A percentile compares a stretch with the other conserved stretches of the same genome.
phyloP scores from a whole-genome alignment of 345 rosid genomes.

The Salix dunnii region DNA sequence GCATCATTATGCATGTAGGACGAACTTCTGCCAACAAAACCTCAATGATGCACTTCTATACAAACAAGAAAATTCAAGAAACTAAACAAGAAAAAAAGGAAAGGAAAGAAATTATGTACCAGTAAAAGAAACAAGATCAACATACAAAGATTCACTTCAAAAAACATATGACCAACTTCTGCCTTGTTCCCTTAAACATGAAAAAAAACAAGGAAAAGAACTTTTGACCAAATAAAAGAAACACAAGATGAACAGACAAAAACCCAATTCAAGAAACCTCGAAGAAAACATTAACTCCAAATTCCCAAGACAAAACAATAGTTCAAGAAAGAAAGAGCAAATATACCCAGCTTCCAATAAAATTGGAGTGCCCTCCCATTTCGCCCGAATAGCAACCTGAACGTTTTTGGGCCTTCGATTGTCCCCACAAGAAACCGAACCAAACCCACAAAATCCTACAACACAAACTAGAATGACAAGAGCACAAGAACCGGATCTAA shows the following conservation, averaged over 20 bases:
- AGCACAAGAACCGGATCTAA: constrained; percentile 53
- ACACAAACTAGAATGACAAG: constrained; percentile 36
- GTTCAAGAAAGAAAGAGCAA: background rate
- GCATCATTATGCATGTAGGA: too few relatives aligned
- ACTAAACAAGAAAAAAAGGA: too few relatives aligned
- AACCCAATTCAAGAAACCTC: background rate
- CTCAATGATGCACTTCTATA: too few relatives aligned
- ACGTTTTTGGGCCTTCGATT: constrained; percentile 78
- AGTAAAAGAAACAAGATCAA: too few relatives aligned
- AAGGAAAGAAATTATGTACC: too few relatives aligned
- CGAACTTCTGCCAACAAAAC: too few relatives aligned
- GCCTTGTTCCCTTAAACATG: too few relatives aligned
- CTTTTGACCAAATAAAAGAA: too few relatives aligned
- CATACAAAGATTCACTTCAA: background rate
- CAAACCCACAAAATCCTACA: constrained; percentile 28
- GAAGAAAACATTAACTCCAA: background rate
- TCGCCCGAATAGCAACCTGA: constrained; percentile 78
- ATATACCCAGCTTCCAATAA: constrained; percentile 91
- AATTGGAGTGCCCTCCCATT: constrained; percentile 94
- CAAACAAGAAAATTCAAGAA: too few relatives aligned
- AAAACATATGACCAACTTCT: background rate
- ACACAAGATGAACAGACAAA: too few relatives aligned
- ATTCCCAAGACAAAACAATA: background rate
- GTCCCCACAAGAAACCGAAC: constrained; percentile 44
- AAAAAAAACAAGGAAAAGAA: too few relatives aligned